These are phyloP conservation scores for Poronia punctata DNA, from an alignment of 495 filamentous ascomycete genomes.

Conservation along the genomic window DNA sequence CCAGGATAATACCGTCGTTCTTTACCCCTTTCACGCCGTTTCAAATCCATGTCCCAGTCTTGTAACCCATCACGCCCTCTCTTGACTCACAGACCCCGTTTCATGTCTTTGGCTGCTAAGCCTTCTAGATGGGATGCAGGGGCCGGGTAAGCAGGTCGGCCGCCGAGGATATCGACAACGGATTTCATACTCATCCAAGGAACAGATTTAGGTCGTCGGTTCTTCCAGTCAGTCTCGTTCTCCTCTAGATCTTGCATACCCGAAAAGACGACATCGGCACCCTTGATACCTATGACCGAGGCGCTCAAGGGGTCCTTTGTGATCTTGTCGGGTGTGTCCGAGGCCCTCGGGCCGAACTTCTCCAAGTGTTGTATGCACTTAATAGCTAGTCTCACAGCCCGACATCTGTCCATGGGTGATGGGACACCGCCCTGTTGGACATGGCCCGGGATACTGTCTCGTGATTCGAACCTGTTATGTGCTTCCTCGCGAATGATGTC, in stretches of 20 bases:
- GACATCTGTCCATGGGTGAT: conserved; percentile 90
- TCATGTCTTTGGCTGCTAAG: conserved; percentile 46
- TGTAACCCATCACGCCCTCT: conserved; percentile 1
- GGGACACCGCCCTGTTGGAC: conserved; percentile 95
- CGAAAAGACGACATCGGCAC: conserved; percentile 80
- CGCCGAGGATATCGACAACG: conserved; percentile 78
- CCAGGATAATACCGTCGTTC: neutral
- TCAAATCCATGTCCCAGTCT: neutral
- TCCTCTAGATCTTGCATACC: conserved; percentile 68
- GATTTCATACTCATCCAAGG: conserved; percentile 80
- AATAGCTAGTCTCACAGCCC: conserved; percentile 86
- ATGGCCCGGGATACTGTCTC: conserved; percentile 88
- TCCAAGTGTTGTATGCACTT: conserved; percentile 88
- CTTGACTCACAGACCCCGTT: conserved; percentile 35
- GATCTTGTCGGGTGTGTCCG: conserved; percentile 49
- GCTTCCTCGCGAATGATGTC: conserved; percentile 94
- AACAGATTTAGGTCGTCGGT: conserved; percentile 74
- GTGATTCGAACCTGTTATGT: conserved; percentile 85
- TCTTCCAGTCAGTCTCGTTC: conserved; percentile 88
- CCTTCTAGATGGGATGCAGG: conserved; percentile 40
- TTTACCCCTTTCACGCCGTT: neutral
- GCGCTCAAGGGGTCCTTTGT: conserved; percentile 61
- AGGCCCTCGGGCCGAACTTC: conserved; percentile 56
- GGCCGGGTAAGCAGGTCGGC: conserved; percentile 47
- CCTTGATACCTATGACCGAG: conserved; percentile 85